Conservation (phyloP, 169 alveolate species). For the Eimeria praecox region DNA sequence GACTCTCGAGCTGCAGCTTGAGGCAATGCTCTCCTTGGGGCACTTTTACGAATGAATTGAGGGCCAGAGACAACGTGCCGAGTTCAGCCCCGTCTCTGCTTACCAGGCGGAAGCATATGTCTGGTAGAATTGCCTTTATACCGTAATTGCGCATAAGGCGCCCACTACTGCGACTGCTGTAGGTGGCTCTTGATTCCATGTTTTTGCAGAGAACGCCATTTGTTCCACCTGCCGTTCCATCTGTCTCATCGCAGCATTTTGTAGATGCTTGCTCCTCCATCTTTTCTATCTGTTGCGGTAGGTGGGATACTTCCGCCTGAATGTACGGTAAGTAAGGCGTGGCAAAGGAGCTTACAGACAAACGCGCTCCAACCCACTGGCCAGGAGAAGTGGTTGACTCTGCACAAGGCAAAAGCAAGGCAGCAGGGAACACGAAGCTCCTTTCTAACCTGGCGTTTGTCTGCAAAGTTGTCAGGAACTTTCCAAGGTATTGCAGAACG, state of each 20-base stretch:
- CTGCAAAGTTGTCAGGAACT: not conserved
- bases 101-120: conserved; percentile 65
- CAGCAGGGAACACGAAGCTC: not conserved
- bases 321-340: conserved; percentile 73
- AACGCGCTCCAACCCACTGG: conserved; percentile 75
- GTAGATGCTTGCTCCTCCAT: not conserved
- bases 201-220: not conserved
- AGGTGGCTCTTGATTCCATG: not conserved
- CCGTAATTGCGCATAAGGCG: conserved; percentile 7
- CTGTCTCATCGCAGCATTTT: not conserved
- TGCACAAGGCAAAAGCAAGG: not conserved
- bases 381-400: conserved; percentile 64
- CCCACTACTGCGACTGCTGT: conserved; percentile 32
- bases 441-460: not conserved
- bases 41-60: conserved; percentile 47
- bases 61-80: conserved; percentile 59
- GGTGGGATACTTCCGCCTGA: not conserved
- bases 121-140: conserved; percentile 47
- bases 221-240: not conserved
- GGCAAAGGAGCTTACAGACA: conserved; percentile 57
- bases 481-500: not conserved
- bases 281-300: not conserved
- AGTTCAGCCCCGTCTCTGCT: conserved; percentile 59
- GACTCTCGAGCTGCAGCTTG: conserved; percentile 54
- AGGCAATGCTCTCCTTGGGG: conserved; percentile 70